A percentile compares a stretch with the other conserved stretches of the same genome.
These are phyloP conservation scores for Clavaria fumosa DNA, from an alignment of 768 basidiomycete genomes.

Conservation along the genomic window DNA sequence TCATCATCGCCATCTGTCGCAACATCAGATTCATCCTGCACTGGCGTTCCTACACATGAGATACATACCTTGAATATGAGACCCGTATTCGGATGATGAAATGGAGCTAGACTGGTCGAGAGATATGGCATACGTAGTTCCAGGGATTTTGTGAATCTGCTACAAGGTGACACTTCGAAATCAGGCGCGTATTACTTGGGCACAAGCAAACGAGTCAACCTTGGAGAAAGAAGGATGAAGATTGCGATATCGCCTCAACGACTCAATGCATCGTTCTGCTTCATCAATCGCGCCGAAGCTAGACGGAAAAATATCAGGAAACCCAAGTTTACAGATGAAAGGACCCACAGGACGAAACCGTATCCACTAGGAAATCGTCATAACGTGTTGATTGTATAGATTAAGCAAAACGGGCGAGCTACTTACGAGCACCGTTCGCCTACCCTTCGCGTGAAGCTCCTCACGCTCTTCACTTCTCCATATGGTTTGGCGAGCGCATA, in stretches of 20 bases:
- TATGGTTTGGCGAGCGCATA: slow-evolving; percentile 58
- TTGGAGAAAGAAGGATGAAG: slow-evolving; percentile 82
- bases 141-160: slow-evolving; percentile 73
- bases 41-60: too few relatives aligned
- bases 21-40: too few relatives aligned
- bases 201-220: slow-evolving; percentile 25
- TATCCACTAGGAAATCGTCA: slow-evolving; percentile 6
- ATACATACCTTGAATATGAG: too few relatives aligned
- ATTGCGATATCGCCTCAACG: slow-evolving; percentile 56
- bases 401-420: neutral
- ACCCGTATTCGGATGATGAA: slow-evolving; percentile 9
- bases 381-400: too few relatives aligned
- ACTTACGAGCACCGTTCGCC: slow-evolving; percentile 38
- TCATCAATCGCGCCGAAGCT: slow-evolving; percentile 56
- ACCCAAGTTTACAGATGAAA: neutral
- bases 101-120: slow-evolving; percentile 10
- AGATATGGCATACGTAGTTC: slow-evolving; percentile 39
- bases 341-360: slow-evolving; percentile 7
- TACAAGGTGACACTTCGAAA: slow-evolving; percentile 10
- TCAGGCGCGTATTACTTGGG: neutral
- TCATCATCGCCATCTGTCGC: slow-evolving; percentile 9
- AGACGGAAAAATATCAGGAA: neutral
- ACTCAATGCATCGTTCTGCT: slow-evolving; percentile 60
- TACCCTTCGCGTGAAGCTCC: slow-evolving; percentile 74
- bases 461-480: slow-evolving; percentile 59